phyloP scores from a whole-genome alignment of 805 yeast genomes.

The Myxozyma mucilagina region DNA sequence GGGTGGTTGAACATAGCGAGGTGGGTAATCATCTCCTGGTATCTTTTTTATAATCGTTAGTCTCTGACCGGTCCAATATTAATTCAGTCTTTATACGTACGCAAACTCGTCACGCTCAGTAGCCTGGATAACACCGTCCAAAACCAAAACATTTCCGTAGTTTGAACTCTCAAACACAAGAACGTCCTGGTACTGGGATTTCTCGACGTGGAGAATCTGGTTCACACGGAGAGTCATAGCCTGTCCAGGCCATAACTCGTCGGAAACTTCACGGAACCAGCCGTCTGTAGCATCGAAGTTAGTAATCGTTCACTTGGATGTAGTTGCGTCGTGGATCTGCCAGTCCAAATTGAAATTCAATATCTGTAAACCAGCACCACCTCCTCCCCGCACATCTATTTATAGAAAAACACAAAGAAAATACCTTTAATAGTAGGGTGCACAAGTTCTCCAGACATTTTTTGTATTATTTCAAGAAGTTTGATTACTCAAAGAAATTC shows the following conservation, averaged over 20 bases:
- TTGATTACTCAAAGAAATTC: too few relatives aligned
- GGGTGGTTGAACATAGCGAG: constrained; percentile 91
- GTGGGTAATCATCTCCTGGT: constrained; percentile 98
- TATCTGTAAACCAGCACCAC: too few relatives aligned
- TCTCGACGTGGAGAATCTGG: constrained; percentile 78
- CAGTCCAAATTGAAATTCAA: background rate
- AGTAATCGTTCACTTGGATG: background rate
- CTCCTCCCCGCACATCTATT: background rate
- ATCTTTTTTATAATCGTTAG: constrained; percentile 37
- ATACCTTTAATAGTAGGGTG: constrained; percentile 35
- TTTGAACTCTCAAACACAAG: constrained; percentile 88
- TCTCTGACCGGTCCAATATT: too few relatives aligned
- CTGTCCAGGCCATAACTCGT: constrained; percentile 99
- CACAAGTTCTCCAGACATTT: constrained; percentile 33
- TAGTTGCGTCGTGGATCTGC: too few relatives aligned
- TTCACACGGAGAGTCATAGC: constrained; percentile 91
- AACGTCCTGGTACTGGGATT: constrained; percentile 90
- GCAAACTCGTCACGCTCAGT: constrained; percentile 97
- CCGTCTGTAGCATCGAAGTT: constrained; percentile 54
- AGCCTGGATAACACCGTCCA: constrained; percentile 93
- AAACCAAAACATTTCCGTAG: constrained; percentile 92
- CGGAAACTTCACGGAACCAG: constrained; percentile 94
- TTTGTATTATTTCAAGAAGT: background rate
- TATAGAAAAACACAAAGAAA: background rate
- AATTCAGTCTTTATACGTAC: constrained; percentile 26